Conservation (phyloP, 495 filamentous ascomycete species). For the Podospora appendiculata region DNA sequence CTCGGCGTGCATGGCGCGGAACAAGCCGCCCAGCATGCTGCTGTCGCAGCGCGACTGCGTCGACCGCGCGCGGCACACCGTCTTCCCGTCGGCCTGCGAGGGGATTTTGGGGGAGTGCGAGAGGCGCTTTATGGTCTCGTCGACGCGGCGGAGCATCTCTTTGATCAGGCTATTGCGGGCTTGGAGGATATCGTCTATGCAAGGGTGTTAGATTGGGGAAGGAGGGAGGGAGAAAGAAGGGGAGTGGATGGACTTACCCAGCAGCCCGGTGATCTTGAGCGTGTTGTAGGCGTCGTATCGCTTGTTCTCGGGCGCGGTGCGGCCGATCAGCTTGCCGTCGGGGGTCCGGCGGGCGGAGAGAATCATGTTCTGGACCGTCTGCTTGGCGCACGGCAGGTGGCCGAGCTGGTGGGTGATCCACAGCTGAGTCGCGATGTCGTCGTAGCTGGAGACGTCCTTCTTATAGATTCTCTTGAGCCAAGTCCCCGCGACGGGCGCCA, state of each 20-base stretch:
- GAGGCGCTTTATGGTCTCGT: background rate
- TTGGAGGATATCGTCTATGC: background rate
- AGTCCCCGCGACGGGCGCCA: background rate
- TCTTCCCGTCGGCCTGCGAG: background rate
- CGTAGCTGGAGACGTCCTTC: background rate
- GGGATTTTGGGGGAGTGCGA: background rate
- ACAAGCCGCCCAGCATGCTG: background rate
- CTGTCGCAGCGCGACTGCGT: background rate
- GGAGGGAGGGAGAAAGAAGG: background rate
- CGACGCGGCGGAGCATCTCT: background rate
- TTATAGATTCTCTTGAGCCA: constrained; percentile 3
- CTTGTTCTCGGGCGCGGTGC: background rate
- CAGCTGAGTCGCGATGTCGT: background rate
- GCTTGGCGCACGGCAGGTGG: constrained; percentile 5
- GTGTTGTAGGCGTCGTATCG: background rate
- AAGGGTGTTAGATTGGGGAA: background rate
- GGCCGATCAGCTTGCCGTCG: background rate
- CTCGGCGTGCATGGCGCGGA: background rate
- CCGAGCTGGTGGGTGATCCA: constrained; percentile 4
- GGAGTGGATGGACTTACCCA: background rate
- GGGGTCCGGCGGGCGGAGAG: background rate
- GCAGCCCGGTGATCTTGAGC: background rate
- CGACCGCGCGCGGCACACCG: background rate
- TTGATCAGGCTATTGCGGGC: background rate
- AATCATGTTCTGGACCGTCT: constrained; percentile 5